Base-by-base conservation (phyloP, 2,329 filamentous ascomycete species). In the Aspergillus floridensis region DNA sequence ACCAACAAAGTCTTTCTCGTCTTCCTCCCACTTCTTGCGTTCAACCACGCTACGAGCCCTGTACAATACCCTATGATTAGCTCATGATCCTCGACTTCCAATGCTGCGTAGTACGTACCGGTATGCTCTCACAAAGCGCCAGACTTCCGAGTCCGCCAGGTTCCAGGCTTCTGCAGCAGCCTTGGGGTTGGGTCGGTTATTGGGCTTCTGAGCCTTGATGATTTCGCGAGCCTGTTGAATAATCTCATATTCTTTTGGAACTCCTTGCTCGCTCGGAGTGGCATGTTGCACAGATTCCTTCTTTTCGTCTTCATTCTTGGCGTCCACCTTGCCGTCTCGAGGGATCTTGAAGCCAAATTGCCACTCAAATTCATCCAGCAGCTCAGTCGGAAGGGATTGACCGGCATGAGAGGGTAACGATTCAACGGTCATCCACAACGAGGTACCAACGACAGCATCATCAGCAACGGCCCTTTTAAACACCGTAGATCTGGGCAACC, bases 261-360 rank as follows among this genome's bases (percentile, higher is more conserved):
- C 67, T 19, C 78, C 75, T 49, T 75, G 68, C 35, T 75, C 53
- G 59, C 71, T 73, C 3, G 76, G 75, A 14, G 73, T 77, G 41
- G 68, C 67, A 57, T 73, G 69, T 52, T 75, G 74, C 32, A 72
- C 67, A 32, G 70, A 71, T 53, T 76, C 72, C 62, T 73, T 74
- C 51, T 51, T 32, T 41, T 71, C 67, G 8, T 65, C 68, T 26
- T 76, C 70, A 21, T 71, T 71, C 29, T 76, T 75, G 26, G 72
- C 65, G 57, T 77, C 72, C n/a, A 72, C 68, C 41, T 72, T 70
- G 74, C 77, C 53, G 67, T 75, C 63, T 58, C 82, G 81, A 1
- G 93, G 91, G 10, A 97, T 82, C 14, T 82, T 80, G 75, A 98
- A 98, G 56, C 93, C 95, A 72, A 98, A 91, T 66, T 89, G 84